phyloP scores from a whole-genome alignment of 768 basidiomycete genomes.

The Mycena alexandri region DNA sequence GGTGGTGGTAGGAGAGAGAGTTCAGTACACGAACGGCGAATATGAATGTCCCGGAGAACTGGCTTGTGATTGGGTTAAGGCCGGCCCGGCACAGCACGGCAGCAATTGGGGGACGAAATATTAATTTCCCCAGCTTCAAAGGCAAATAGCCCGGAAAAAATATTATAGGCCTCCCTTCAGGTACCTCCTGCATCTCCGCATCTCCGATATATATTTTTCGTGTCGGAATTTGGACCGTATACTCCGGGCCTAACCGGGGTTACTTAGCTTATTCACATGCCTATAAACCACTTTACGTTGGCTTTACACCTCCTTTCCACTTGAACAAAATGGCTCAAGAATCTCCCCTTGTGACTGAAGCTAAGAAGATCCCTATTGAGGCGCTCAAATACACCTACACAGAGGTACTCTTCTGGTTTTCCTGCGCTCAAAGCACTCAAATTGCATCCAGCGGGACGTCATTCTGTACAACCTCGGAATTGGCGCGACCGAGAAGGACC shows the following conservation, averaged over 20 bases:
- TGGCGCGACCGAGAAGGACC: slow-evolving; percentile 93
- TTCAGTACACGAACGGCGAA: no score
- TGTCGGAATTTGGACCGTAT: no score
- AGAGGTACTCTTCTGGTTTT: slow-evolving; percentile 57
- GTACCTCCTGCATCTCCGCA: no score
- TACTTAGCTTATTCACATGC: slow-evolving; percentile 1
- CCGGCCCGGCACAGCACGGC: no score
- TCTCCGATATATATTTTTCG: no score
- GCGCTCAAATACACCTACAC: slow-evolving; percentile 79
- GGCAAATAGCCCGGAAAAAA: no score
- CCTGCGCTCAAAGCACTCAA: neutral
- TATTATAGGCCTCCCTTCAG: no score
- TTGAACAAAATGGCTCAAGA: slow-evolving; percentile 60
- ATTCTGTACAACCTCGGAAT: slow-evolving; percentile 96
- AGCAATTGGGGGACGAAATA: no score
- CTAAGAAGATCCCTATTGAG: slow-evolving; percentile 73
- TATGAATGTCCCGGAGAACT: no score
- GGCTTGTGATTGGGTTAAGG: slow-evolving; percentile 6
- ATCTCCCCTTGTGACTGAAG: slow-evolving; percentile 82
- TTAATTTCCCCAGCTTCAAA: no score
- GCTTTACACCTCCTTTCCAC: neutral
- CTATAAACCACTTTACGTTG: neutral
- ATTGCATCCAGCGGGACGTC: slow-evolving; percentile 72
- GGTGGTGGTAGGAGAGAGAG: slow-evolving; percentile 6
- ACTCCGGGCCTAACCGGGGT: no score